Evolutionary conservation across 768 basidiomycete genomes (phyloP), one percentile per base, ranked within the genome.

Genomic region (Russula dissimulans): DNA sequence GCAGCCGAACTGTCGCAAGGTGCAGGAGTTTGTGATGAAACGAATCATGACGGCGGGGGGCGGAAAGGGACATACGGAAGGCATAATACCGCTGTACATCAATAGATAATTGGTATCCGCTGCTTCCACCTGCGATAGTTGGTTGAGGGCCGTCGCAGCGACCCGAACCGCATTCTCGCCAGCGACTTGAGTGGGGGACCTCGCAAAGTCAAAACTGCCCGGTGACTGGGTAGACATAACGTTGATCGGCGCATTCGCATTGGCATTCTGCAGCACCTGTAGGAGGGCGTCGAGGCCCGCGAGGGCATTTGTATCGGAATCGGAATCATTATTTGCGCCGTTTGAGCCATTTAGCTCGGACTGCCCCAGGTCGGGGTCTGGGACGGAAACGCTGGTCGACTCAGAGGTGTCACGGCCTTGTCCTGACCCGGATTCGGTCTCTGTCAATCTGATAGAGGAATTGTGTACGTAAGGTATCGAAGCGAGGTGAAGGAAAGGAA

Each of bases 221-320:
- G 43, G 31, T 46, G 62, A 22, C 12, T 44, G 18, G 1, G 36
- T 43, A 41, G 45, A 31, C 32, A 36, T 29, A 36, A 43, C 26
- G 31, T 26, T 18, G 51, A 5, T 51, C 22, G 22, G 22, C 34
- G 52, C 36, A 56, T 56, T 50, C 0, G 52, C 22, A 56, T 53
- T 50, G 3, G 61, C 44, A 32, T 32, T 54, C 18, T 65, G 66
- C 14, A 67, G 34, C 42, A 65, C 31, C 46, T 67, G 67, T n/a
- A 67, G 41, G 41, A 67, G 53, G 12, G 55, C 53, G n/a, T 67
- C 66, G 14, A 67, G 47, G 17, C 63, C 67, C 3, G 56, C 58
- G 14, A 67, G 49, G 10, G 55, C 60, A 32, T 26, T 39, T 26
- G 57, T 49, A 51, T 65, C 64, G 29, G 57, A 52, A 51, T 65